A percentile compares a stretch with the other conserved stretches of the same genome.
phyloP scores from a whole-genome alignment of 345 rosid species.

The Eucalyptus paniculata region DNA sequence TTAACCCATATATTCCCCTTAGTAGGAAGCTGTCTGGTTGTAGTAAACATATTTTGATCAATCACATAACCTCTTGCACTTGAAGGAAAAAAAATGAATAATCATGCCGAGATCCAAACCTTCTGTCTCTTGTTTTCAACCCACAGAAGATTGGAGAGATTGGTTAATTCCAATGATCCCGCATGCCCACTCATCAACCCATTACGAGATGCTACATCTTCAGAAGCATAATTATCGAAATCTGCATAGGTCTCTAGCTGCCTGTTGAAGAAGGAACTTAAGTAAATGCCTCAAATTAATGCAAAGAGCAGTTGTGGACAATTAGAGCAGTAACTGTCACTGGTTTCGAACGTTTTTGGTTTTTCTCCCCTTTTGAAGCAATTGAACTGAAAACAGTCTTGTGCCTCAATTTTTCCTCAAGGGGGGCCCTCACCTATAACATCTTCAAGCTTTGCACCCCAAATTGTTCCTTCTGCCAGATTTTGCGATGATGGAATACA shows the following conservation, averaged over 20 bases:
- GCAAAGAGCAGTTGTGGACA: background rate
- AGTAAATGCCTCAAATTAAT: background rate
- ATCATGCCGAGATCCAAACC: slow-evolving; percentile 16
- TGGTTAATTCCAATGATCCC: too few species aligned
- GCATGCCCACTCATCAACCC: too few species aligned
- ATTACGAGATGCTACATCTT: slow-evolving; percentile 7
- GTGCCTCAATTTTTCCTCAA: slow-evolving; percentile 66
- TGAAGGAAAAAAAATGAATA: too few species aligned
- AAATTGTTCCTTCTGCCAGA: slow-evolving; percentile 43
- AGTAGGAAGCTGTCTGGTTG: too few species aligned
- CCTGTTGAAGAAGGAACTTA: slow-evolving; percentile 18
- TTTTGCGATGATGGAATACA: background rate
- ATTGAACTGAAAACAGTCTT: slow-evolving; percentile 31
- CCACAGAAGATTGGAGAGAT: slow-evolving; percentile 33
- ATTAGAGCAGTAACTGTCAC: slow-evolving; percentile 32
- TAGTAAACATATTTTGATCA: too few species aligned
- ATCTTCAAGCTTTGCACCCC: slow-evolving; percentile 68
- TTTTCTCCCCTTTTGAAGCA: slow-evolving; percentile 29
- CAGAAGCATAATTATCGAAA: slow-evolving; percentile 54
- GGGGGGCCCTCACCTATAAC: slow-evolving; percentile 68
- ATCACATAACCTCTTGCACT: background rate
- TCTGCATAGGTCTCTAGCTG: slow-evolving; percentile 67
- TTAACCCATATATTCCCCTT: background rate
- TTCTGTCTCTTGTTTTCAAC: slow-evolving; percentile 36
- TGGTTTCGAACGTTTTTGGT: slow-evolving; percentile 28